Conservation (phyloP, 495 filamentous ascomycete species). For the Penicillium flavigenum region DNA sequence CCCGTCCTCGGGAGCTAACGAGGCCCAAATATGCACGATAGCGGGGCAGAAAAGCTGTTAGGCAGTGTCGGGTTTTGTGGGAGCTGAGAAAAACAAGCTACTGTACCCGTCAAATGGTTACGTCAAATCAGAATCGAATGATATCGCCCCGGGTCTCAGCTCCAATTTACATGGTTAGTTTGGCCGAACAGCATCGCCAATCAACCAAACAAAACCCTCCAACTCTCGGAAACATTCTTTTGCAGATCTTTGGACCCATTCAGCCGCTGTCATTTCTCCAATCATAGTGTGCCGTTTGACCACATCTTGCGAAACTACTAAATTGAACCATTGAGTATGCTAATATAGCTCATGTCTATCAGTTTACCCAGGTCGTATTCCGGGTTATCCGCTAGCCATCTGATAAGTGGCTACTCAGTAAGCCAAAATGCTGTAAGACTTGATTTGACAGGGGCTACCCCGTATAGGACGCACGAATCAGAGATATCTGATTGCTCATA, state of each 20-base stretch:
- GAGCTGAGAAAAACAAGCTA: slow-evolving; percentile 7
- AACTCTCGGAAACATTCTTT: background rate
- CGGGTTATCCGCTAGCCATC: background rate
- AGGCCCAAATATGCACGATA: slow-evolving; percentile 71
- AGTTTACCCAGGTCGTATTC: background rate
- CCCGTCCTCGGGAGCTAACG: background rate
- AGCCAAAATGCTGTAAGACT: background rate
- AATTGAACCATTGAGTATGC: background rate
- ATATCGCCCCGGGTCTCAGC: slow-evolving; percentile 13
- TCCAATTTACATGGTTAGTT: slow-evolving; percentile 10
- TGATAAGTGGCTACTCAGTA: background rate
- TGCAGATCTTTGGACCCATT: slow-evolving; percentile 5
- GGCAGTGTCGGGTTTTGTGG: slow-evolving; percentile 1
- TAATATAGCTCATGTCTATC: background rate
- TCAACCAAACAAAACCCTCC: slow-evolving; percentile 7
- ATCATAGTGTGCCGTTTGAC: background rate
- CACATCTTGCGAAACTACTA: background rate
- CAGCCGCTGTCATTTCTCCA: slow-evolving; percentile 4
- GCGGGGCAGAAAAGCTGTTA: slow-evolving; percentile 8
- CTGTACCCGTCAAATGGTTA: background rate
- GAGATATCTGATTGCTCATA: slow-evolving; percentile 15
- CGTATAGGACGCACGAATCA: slow-evolving; percentile 21
- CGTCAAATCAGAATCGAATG: slow-evolving; percentile 10
- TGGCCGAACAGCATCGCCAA: slow-evolving; percentile 17
- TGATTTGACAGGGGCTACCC: slow-evolving; percentile 10